phyloP scores from a whole-genome alignment of 441 rosid species.

The Theobroma grandiflorum region DNA sequence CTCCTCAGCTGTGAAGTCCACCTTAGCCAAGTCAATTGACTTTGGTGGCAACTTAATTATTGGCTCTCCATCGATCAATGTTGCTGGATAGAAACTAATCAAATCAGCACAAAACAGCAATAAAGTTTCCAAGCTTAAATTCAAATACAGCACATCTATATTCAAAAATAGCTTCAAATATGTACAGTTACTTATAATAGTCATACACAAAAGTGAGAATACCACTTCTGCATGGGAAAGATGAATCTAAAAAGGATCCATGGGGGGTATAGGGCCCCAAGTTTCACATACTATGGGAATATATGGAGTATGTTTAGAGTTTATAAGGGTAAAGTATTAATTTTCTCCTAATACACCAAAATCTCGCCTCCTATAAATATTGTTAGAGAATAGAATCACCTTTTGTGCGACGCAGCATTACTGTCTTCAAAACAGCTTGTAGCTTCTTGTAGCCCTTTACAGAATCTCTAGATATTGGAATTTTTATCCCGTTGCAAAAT shows the following conservation, averaged over 20 bases:
- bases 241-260: background rate
- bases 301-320: slow-evolving; percentile 4
- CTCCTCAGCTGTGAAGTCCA: slow-evolving; percentile 84
- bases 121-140: slow-evolving; percentile 17
- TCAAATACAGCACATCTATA: background rate
- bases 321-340: background rate
- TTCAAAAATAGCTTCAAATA: background rate
- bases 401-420: slow-evolving; percentile 98
- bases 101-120: slow-evolving; percentile 17
- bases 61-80: slow-evolving; percentile 86
- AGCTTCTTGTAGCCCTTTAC: slow-evolving; percentile 90
- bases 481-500: slow-evolving; percentile 72
- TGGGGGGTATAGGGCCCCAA: background rate
- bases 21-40: slow-evolving; percentile 62
- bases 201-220: slow-evolving; percentile 11
- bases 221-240: background rate
- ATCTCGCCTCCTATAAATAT: slow-evolving; percentile 14
- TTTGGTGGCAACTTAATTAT: slow-evolving; percentile 89
- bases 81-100: slow-evolving; percentile 57
- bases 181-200: background rate
- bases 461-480: slow-evolving; percentile 76
- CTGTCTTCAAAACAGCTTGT: slow-evolving; percentile 87
- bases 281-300: background rate
- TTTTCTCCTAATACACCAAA: slow-evolving; percentile 15
- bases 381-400: slow-evolving; percentile 51